These are phyloP conservation scores for Pyrenochaeta sp. DNA, from an alignment of 2,329 filamentous ascomycete species.

Conservation along the genomic window DNA sequence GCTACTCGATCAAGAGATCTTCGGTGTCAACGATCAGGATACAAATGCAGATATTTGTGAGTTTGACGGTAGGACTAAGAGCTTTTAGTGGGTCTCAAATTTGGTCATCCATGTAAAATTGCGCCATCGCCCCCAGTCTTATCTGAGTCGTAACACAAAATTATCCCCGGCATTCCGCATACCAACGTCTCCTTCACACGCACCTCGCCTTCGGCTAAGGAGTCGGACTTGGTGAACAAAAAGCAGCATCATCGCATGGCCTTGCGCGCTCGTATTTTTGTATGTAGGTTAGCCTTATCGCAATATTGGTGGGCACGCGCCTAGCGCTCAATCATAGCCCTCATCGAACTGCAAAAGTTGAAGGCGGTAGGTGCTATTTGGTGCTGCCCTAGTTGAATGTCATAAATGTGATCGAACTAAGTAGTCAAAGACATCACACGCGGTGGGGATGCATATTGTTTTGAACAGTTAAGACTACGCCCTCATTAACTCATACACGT, in stretches of 20 bases:
- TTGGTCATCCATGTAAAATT: slow-evolving; percentile 1
- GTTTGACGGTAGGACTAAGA: background rate
- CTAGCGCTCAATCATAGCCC: too few relatives aligned
- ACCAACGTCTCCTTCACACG: background rate
- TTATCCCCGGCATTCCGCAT: background rate
- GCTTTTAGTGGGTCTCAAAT: background rate
- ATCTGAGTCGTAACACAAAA: background rate
- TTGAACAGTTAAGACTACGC: slow-evolving; percentile 26
- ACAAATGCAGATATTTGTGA: background rate
- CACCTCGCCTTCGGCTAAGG: background rate
- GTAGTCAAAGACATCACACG: background rate
- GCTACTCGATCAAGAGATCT: background rate
- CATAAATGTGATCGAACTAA: background rate
- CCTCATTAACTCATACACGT: slow-evolving; percentile 39
- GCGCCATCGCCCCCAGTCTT: slow-evolving; percentile 2
- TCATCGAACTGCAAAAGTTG: too few relatives aligned
- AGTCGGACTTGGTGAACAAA: too few relatives aligned
- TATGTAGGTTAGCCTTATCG: too few relatives aligned
- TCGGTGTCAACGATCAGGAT: too few relatives aligned
- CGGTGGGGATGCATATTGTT: background rate
- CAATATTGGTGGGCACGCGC: background rate
- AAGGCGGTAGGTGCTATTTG: too few relatives aligned
- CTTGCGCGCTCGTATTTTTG: too few relatives aligned
- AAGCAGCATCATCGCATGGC: too few relatives aligned
- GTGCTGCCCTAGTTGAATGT: too few relatives aligned